Conservation (phyloP, 2,329 filamentous ascomycete species). For the Magnaporthiopsis incrustans region DNA sequence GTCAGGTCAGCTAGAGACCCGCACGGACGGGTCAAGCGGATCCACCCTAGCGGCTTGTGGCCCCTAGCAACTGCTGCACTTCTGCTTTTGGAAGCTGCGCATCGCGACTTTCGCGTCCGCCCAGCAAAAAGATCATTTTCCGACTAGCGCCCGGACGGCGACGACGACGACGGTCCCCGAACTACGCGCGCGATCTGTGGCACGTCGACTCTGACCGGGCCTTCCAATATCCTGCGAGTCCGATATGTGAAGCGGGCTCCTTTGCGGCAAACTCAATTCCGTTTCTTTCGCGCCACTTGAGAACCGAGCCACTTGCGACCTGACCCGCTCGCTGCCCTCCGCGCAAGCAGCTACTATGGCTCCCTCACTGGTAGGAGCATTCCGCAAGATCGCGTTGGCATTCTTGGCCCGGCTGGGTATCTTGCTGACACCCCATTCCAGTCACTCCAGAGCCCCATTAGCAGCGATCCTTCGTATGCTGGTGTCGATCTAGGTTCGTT, state of each 20-base stretch:
- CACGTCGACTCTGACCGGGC: background rate
- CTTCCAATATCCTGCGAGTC: background rate
- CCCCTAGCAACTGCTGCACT: background rate
- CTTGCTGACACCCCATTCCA: background rate
- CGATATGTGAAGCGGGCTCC: background rate
- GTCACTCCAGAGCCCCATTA: background rate
- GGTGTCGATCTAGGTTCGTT: constrained; percentile 5
- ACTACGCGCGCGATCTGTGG: background rate
- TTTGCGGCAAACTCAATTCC: background rate
- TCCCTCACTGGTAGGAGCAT: background rate
- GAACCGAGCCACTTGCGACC: background rate
- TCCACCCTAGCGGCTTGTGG: background rate
- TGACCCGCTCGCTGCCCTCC: background rate
- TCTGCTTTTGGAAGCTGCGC: background rate
- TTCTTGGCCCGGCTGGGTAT: background rate
- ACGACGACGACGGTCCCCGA: background rate
- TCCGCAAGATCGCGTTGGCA: background rate
- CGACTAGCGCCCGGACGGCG: background rate
- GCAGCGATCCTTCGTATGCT: background rate
- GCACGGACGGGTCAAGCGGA: background rate
- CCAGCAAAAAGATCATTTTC: background rate
- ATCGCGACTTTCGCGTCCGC: background rate
- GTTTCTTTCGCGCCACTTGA: background rate
- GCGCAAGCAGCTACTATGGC: background rate
- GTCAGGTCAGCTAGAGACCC: background rate